Percentiles rank a stretch among this genome's conserved stretches.
These are phyloP conservation scores for Nectriaceae sp. DNA, from an alignment of 2,329 filamentous ascomycete genomes.

Conservation along the genomic window DNA sequence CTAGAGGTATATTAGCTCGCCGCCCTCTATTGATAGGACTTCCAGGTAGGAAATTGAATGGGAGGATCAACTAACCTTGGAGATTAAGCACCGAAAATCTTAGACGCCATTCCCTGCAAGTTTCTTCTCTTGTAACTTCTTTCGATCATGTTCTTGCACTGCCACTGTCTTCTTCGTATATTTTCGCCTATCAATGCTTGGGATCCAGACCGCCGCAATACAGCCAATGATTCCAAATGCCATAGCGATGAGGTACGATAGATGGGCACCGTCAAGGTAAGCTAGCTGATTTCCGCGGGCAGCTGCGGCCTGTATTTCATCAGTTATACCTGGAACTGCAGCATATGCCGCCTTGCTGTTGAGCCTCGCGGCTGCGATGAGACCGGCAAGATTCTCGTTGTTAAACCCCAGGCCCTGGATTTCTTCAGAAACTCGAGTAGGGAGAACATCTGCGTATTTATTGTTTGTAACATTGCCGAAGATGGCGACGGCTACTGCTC, in stretches of 20 bases:
- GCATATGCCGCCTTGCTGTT: constrained; percentile 3
- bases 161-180: constrained; percentile 14
- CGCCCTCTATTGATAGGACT: too few relatives aligned
- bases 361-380: constrained; percentile 3
- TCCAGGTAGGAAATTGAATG: too few relatives aligned
- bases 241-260: constrained; percentile 11
- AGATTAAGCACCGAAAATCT: too few relatives aligned
- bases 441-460: constrained; percentile 5
- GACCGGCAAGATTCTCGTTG: background rate
- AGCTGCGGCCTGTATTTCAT: constrained; percentile 4
- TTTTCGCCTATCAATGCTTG: constrained; percentile 9
- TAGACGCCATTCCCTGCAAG: too few relatives aligned
- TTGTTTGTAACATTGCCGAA: constrained; percentile 12
- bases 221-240: constrained; percentile 9
- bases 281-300: constrained; percentile 7
- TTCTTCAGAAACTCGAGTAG: background rate
- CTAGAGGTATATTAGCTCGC: too few relatives aligned
- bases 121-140: too few relatives aligned
- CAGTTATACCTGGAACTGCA: constrained; percentile 5
- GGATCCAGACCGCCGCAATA: constrained; percentile 10
- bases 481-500: constrained; percentile 9
- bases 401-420: constrained; percentile 2
- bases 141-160: too few relatives aligned
- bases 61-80: too few relatives aligned
- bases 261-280: constrained; percentile 10